Evolutionary conservation across 176 grass and related monocot genomes (phyloP), one percentile per base, ranked within the genome.

Genomic region (Pontederia crassipes): DNA sequence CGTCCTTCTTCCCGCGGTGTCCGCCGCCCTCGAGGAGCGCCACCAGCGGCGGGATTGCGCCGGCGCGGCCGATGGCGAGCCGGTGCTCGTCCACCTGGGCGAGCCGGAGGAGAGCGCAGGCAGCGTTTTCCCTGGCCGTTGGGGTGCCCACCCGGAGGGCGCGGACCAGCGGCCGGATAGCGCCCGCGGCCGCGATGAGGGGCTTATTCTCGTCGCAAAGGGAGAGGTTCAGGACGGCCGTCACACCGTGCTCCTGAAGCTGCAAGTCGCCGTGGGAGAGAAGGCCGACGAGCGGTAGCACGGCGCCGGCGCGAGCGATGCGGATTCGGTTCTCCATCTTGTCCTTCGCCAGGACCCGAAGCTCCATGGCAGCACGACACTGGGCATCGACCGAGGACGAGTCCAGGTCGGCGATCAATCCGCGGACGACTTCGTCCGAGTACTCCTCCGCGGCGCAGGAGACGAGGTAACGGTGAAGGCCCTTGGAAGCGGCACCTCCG

Each of bases 81-180:
- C 62, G 62, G 47, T 28, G 47, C 47, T 65, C 62, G 0, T 52
- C 48, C 18, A 51, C 11, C 48, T 65, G 62, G 46, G 62, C 46
- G 46, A 65, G 62, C n/a, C 46, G 62, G 48, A 65, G 62, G 62
- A 65, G 62, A 12, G 62, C 62, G 17, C 62, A 65, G 62, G 62
- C 62, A 48, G 62, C 46, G 47, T 65, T 65, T 46, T 65, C 62
- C 17, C 47, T 17, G 17, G 62, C 62, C 11, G 18, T 24, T 11
- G 62, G 62, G 11, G 62, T 65, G 48, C 62, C 62, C 12, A 48
- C 27, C 11, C 47, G 45, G 20, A 65, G 62, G 13, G 62, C 62
- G 12, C 46, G 48, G 12, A 65, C 62, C 47, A 65, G 62, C 18
- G 48, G 48, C 2, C 62, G 18, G 11, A 65, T 20, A 17, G 17